Evolutionary conservation across 352 stramenopile species (phyloP), one percentile per base, ranked within the genome.

Genomic region (Aphanomyces astaci): DNA sequence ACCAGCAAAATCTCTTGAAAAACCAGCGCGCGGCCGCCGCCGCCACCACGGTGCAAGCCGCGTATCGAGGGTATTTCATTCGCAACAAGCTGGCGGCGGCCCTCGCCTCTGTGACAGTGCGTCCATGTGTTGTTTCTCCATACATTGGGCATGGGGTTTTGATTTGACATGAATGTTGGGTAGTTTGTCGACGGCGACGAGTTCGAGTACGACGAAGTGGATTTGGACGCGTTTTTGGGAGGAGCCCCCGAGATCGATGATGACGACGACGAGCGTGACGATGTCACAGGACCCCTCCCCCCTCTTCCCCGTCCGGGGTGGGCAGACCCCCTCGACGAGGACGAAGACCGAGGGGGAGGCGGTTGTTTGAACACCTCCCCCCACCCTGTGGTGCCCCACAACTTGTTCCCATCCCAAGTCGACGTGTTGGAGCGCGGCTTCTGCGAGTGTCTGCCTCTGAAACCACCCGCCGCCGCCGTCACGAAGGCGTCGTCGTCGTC

Each of bases 11-110:
- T 49, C 5, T 1, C 56, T 49, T 0, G 46, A 72, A 2, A 54
- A 11, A 49, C 13, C 36, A 36, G 10, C 39, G 31, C 4, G 22
- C 15, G n/a, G 59, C 19, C 11, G 22, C 72, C 13, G 83, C 83
- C 2, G 83, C 80, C 11, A 76, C 71, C 45, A 59, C 78, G 13
- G 72, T 91, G 17, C 83, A 91, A 67, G 89, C 83, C 2, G 79
- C 76, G n/a, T 89, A 85, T 54, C 78, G 83, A 24, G 83, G 83
- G 9, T 89, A 88, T 59, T 72, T 81, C 49, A 77, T 89, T 4
- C 79, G 83, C 3, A 75, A 79, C 7, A 89, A 87, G 63, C 88
- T 88, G 62, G 74, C 76, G 19, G 78, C 84, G 28, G 83, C 83
- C 5, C 54, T 91, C 9, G 78, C 79, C 24, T 66, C 88, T 30